phyloP scores from a whole-genome alignment of 805 yeast genomes.

The Kuraishia borneana region DNA sequence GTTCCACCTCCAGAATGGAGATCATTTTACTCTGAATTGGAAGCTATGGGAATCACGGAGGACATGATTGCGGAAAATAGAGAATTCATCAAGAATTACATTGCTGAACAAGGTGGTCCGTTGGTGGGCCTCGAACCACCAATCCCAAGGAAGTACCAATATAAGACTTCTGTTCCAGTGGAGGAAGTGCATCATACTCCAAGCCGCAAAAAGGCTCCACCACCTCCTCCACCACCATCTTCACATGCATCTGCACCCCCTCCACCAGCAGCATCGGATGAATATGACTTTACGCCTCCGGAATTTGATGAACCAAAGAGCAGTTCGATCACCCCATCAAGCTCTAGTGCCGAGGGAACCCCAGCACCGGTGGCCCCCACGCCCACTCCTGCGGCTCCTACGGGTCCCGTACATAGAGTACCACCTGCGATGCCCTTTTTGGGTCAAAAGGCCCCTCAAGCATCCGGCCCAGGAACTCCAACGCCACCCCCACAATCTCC shows the following conservation, averaged over 20 bases:
- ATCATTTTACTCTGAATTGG: constrained; percentile 59
- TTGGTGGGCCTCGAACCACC: constrained; percentile 81
- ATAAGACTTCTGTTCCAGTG: constrained; percentile 8
- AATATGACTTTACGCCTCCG: constrained; percentile 12
- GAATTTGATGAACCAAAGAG: constrained; percentile 8
- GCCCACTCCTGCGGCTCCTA: no score
- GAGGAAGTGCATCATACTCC: constrained; percentile 8
- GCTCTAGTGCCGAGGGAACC: constrained; percentile 6
- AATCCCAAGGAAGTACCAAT: constrained; percentile 50
- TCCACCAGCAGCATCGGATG: constrained; percentile 6
- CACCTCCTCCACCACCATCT: constrained; percentile 27
- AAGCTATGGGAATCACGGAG: constrained; percentile 69
- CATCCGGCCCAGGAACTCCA: constrained; percentile 10
- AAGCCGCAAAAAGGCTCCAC: constrained; percentile 19
- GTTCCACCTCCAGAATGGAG: constrained; percentile 83
- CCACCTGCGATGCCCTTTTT: constrained; percentile 21
- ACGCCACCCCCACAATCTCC: constrained; percentile 4
- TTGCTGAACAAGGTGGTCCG: constrained; percentile 65
- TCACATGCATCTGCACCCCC: constrained; percentile 31
- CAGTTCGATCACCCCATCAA: constrained; percentile 8
- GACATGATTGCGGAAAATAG: constrained; percentile 85
- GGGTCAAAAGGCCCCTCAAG: constrained; percentile 7
- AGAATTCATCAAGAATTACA: constrained; percentile 72
- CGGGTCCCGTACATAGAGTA: constrained; percentile 11
- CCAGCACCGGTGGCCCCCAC: constrained; percentile 4